A percentile compares a stretch with the other conserved stretches of the same genome.
phyloP scores from a whole-genome alignment of 2,329 filamentous ascomycete genomes.

The Cyphellophora europaea region DNA sequence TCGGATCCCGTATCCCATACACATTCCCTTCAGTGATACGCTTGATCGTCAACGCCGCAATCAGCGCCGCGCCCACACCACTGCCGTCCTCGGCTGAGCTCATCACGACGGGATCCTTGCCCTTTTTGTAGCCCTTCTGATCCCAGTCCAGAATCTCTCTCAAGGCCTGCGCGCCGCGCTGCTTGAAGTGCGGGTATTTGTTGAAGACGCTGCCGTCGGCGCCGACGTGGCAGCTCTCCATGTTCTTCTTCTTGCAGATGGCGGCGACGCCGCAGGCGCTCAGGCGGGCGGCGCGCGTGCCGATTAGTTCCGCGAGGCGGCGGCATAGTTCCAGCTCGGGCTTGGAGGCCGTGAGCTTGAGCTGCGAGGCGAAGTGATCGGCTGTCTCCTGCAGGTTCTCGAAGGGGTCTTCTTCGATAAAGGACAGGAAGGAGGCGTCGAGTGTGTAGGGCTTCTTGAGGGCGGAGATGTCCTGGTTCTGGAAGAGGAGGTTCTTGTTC shows the following conservation, averaged over 20 bases:
- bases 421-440: slow-evolving; percentile 86
- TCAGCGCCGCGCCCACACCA: slow-evolving; percentile 92
- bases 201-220: slow-evolving; percentile 97
- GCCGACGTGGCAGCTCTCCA: slow-evolving; percentile 81
- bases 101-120: slow-evolving; percentile 76
- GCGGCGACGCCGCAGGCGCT: slow-evolving; percentile 92
- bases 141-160: slow-evolving; percentile 95
- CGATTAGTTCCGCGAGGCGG: slow-evolving; percentile 84
- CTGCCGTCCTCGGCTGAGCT: slow-evolving; percentile 88
- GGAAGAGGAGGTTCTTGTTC: slow-evolving; percentile 69
- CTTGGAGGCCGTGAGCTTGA: slow-evolving; percentile 60
- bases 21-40: slow-evolving; percentile 50
- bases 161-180: slow-evolving; percentile 76
- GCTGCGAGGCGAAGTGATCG: slow-evolving; percentile 69
- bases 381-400: slow-evolving; percentile 88
- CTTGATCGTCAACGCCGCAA: slow-evolving; percentile 64
- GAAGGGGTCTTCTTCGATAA: slow-evolving; percentile 89
- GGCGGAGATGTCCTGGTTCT: slow-evolving; percentile 67
- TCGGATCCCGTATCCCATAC: slow-evolving; percentile 46
- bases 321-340: slow-evolving; percentile 84
- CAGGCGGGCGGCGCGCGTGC: slow-evolving; percentile 84
- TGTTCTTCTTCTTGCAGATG: slow-evolving; percentile 93
- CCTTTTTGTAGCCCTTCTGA: slow-evolving; percentile 24
- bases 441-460: slow-evolving; percentile 81
- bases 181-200: slow-evolving; percentile 98